phyloP scores from a whole-genome alignment of 345 rosid genomes.

The Gossypium bickii region DNA sequence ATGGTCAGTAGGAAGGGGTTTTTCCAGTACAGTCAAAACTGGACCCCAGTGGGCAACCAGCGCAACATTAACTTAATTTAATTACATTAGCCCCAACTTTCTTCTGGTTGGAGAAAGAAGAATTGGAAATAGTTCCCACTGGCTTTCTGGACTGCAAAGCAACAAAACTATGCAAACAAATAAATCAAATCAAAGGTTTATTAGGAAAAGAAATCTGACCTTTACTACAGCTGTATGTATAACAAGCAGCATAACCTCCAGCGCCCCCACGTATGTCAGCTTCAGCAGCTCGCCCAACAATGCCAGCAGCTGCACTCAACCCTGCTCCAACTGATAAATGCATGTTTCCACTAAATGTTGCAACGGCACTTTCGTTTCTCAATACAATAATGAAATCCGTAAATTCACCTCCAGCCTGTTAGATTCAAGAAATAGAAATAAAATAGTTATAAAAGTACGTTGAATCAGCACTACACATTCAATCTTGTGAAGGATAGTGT shows the following conservation, averaged over 20 bases:
- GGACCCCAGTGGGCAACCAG: not conserved
- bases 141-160: not conserved
- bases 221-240: conserved; percentile 97
- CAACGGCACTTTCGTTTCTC: conserved; percentile 77
- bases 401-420: conserved; percentile 93
- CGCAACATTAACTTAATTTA: not conserved
- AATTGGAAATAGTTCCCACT: not conserved
- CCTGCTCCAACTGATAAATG: conserved; percentile 91
- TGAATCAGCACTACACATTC: not conserved
- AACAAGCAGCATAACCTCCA: conserved; percentile 85
- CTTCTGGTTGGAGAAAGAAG: not conserved
- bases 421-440: not conserved
- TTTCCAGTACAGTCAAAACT: not conserved
- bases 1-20: not conserved
- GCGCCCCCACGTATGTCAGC: conserved; percentile 91
- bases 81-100: no score
- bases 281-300: conserved; percentile 73
- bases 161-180: not conserved
- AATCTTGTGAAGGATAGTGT: not conserved
- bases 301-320: conserved; percentile 84
- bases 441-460: conserved; percentile 18
- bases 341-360: conserved; percentile 70
- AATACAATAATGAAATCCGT: conserved; percentile 80
- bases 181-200: not conserved
- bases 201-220: conserved; percentile 33